Evolutionary conservation across 2,329 filamentous ascomycete species (phyloP), one percentile per base, ranked within the genome.

Genomic region (Septoria petroselini): DNA sequence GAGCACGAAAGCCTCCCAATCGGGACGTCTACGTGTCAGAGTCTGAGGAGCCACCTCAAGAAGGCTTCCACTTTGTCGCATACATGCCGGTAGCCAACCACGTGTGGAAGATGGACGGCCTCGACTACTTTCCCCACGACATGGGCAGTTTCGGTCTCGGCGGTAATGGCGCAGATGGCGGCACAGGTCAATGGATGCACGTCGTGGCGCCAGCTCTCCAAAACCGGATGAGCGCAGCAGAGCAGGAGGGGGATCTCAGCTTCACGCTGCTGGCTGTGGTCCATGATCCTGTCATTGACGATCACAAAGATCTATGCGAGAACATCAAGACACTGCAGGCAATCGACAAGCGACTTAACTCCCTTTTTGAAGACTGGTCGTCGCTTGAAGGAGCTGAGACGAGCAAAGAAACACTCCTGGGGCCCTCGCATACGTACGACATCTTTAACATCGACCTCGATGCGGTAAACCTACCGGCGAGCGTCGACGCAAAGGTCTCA

Each of bases 51-150:
- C 11, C 34, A 17, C 70, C 76, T 0, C 80, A 87, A n/a, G 77
- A 79, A 9, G 83, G 81, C 0, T 93, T 85, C 64, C 91, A 97
- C 65, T 97, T 93, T 68, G 85, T 95, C 56, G 91, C 90, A 5
- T 95, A 91, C 64, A 83, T 96, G 23, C 88, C 88, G 2, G 79
- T 83, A 11, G 76, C 79, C n/a, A 83, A 81, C 2, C 74, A 81
- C 48, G 79, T 95, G 11, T 96, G 89, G 89, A 88, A 91, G 66
- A 81, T 97, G 4, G 91, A 97, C 68, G 91, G 91, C 3, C 73
- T 96, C 17, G 83, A 91, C 65, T 74, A 74, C 34, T 81, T 83
- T 56, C 91, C 89, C 2, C 77, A 82, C 27, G 78, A 76, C 48
- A 73, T 90, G 48, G 84, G 84, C 70, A 66, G 25, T 14, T 56